Evolutionary conservation across 2,329 filamentous ascomycete genomes (phyloP).

Genomic region (Periconia sp.): DNA sequence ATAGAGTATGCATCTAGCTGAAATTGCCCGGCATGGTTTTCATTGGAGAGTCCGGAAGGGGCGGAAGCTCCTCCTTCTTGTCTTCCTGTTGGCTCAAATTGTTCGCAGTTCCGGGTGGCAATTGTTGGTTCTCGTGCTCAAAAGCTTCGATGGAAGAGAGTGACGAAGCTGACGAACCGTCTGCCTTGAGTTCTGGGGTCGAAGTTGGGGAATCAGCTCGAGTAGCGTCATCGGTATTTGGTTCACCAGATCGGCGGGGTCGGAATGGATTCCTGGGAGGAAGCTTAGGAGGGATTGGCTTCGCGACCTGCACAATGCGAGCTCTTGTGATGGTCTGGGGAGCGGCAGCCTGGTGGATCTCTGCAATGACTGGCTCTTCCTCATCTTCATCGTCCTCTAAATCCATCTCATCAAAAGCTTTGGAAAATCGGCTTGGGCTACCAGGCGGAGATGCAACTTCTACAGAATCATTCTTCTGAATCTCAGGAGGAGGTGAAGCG

Average conservation of each 20-base stretch:
- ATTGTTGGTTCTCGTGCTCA: constrained; percentile 26
- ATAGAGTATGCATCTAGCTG: constrained; percentile 4
- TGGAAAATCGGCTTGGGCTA: constrained; percentile 26
- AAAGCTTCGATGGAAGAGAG: constrained; percentile 37
- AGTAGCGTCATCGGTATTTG: constrained; percentile 21
- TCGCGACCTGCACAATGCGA: constrained; percentile 81
- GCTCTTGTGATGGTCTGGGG: constrained; percentile 74
- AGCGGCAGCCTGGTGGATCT: constrained; percentile 64
- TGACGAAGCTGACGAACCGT: constrained; percentile 36
- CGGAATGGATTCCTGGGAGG: constrained; percentile 73
- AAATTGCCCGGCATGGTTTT: constrained; percentile 38
- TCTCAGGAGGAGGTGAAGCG: constrained; percentile 8
- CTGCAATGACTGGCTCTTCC: constrained; percentile 69
- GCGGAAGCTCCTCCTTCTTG: constrained; percentile 46
- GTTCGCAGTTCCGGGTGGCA: constrained; percentile 28
- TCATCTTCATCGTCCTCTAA: constrained; percentile 55
- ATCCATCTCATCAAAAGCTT: constrained; percentile 45
- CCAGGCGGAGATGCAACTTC: constrained; percentile 8
- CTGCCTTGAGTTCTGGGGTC: constrained; percentile 36
- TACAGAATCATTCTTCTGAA: constrained; percentile 8
- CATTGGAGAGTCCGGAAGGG: constrained; percentile 40
- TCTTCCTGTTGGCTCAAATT: constrained; percentile 20
- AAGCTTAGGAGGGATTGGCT: constrained; percentile 74
- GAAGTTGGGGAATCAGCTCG: constrained; percentile 29
- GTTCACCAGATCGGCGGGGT: constrained; percentile 39